Conservation (phyloP, 1,284 basidiomycete species). For the Coriolopsis trogii region DNA sequence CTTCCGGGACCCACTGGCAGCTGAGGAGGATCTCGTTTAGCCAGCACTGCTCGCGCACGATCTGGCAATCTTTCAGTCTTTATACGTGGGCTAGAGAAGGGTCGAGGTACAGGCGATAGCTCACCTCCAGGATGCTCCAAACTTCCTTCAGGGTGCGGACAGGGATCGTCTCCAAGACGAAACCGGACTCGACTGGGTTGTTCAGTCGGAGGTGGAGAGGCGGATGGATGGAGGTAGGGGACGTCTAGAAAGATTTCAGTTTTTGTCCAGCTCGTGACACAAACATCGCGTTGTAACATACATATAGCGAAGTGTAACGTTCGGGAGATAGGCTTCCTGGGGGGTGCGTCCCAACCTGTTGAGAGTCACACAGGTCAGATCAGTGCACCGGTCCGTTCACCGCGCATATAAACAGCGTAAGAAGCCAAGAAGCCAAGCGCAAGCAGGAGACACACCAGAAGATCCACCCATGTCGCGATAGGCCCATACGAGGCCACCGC, state of each 20-base stretch:
- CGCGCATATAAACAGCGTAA: no score
- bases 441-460: slow-evolving; percentile 17
- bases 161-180: slow-evolving; percentile 66
- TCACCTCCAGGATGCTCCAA: slow-evolving; percentile 70
- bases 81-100: no score
- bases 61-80: slow-evolving; percentile 39
- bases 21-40: slow-evolving; percentile 65
- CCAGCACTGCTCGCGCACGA: slow-evolving; percentile 81
- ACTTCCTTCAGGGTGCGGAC: slow-evolving; percentile 72
- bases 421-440: no score
- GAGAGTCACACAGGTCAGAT: no score
- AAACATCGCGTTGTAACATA: slow-evolving; percentile 30
- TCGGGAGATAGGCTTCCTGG: slow-evolving; percentile 56
- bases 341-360: no score
- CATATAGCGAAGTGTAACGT: slow-evolving; percentile 48
- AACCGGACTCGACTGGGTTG: slow-evolving; percentile 71
- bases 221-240: slow-evolving; percentile 65
- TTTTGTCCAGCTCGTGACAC: background rate
- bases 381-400: no score
- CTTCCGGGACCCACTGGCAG: slow-evolving; percentile 63
- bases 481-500: no score
- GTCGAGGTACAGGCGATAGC: slow-evolving; percentile 3
- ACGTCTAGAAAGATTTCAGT: slow-evolving; percentile 36
- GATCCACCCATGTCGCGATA: slow-evolving; percentile 64
- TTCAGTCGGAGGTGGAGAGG: slow-evolving; percentile 67